A percentile compares a stretch with the other conserved stretches of the same genome.
phyloP scores from a whole-genome alignment of 2,329 filamentous ascomycete species.

The Talaromyces pinophilus region DNA sequence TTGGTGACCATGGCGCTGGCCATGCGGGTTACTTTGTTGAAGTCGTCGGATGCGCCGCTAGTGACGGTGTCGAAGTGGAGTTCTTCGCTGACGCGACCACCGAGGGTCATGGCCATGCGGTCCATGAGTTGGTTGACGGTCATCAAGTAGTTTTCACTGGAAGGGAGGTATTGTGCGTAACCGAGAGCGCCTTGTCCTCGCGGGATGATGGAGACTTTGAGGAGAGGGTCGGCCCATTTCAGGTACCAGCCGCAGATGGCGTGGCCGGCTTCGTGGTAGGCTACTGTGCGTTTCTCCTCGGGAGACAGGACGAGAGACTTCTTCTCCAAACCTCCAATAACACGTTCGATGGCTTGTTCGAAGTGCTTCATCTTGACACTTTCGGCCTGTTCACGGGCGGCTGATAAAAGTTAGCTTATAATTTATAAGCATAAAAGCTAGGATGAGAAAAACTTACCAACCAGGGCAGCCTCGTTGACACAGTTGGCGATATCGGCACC shows the following conservation, averaged over 20 bases:
- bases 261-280: conserved; percentile 97
- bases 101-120: conserved; percentile 99
- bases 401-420: conserved; percentile 55
- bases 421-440: background rate
- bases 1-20: conserved; percentile 98
- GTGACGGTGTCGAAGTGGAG: conserved; percentile 96
- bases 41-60: conserved; percentile 91
- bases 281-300: conserved; percentile 91
- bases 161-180: conserved; percentile 95
- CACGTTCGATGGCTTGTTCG: conserved; percentile 95
- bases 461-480: conserved; percentile 94
- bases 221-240: conserved; percentile 89
- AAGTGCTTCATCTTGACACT: conserved; percentile 88
- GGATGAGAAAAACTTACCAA: conserved; percentile 63
- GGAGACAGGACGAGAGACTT: conserved; percentile 93
- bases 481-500: conserved; percentile 98
- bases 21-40: conserved; percentile 97
- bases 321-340: conserved; percentile 94
- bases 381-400: conserved; percentile 78
- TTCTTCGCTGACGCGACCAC: conserved; percentile 92
- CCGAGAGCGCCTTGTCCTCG: conserved; percentile 90
- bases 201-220: conserved; percentile 98
- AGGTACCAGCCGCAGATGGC: conserved; percentile 99
- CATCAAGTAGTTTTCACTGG: conserved; percentile 91
- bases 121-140: conserved; percentile 95